Evolutionary conservation across 441 rosid species (phyloP), one percentile per base, ranked within the genome.

Genomic region (Gossypium laxum): DNA sequence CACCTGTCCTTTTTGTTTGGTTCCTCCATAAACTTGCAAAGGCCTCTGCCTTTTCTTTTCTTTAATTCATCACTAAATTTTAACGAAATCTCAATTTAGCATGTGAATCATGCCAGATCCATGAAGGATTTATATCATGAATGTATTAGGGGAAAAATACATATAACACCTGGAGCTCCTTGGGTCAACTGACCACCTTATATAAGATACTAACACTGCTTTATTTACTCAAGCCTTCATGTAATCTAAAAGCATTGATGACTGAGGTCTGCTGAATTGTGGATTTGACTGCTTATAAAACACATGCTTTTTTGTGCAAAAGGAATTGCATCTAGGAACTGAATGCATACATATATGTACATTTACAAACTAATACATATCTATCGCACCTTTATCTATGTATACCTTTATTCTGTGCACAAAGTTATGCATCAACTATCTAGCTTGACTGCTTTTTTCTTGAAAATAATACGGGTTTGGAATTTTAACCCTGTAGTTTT

Each of bases 401-500:
- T 24, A n/a, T 45, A 22, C n/a, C 54, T 24, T 6, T 67, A 14
- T 50, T 26, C 43, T 26, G n/a, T 56, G 69, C 68, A 48, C 26
- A 66, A 66, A 65, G 28, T 47, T 8, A 7, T 47, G 21, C 28
- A 48, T 47, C 5, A 22, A 43, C 22, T 50, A 56, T 70, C 57
- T 26, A 47, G 41, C 50, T 47, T 47, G 56, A 22, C 10, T 11
- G 62, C 64, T 22, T 45, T 65, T 56, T 15, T 15, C 18, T 70
- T 73, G 70, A 47, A 62, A 8, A 48, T 47, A 66, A 26, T 26
- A n/a, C 8, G 8, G 5, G 60, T 70, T 18, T n/a, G 58, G 38
- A 45, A 26, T 56, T 56, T 14, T 58, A 70, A 41, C 17, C n/a
- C 14, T 61, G 48, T 55, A 59, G 66, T 68, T 30, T 66, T 62